A percentile compares a stretch with the other conserved stretches of the same genome.
Conservation (phyloP, 345 rosid genomes). For the Triadica sebifera region DNA sequence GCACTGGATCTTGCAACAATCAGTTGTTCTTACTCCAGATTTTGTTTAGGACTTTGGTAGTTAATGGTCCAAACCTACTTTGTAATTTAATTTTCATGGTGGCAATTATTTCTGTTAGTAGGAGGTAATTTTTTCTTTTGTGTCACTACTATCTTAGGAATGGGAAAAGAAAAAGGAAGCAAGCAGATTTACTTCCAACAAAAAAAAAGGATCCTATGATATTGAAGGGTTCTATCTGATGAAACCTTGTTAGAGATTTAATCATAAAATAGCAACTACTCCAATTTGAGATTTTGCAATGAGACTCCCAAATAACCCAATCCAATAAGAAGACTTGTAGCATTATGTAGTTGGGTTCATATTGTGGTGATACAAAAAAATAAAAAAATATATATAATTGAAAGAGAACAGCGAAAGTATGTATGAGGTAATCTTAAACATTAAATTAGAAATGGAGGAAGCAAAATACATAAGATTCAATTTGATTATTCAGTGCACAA, state of each 20-base stretch:
- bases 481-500: not conserved
- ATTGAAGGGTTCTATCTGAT: not conserved
- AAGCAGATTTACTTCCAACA: not conserved
- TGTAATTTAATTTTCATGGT: not conserved
- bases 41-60: not conserved
- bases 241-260: not conserved
- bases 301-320: not conserved
- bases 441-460: not conserved
- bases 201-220: not conserved
- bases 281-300: not conserved
- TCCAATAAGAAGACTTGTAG: not conserved
- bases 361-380: not conserved
- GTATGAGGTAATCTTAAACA: not conserved
- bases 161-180: not conserved
- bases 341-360: not conserved
- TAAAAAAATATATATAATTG: not conserved
- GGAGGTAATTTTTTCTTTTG: too few relatives aligned
- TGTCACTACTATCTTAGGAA: not conserved
- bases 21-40: not conserved
- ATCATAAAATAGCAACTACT: not conserved
- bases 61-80: not conserved
- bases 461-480: not conserved
- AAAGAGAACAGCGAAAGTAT: not conserved
- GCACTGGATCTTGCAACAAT: not conserved
- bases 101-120: not conserved